phyloP scores from a whole-genome alignment of 192 early-diverging fungal species.

The Mortierella hygrophila region DNA sequence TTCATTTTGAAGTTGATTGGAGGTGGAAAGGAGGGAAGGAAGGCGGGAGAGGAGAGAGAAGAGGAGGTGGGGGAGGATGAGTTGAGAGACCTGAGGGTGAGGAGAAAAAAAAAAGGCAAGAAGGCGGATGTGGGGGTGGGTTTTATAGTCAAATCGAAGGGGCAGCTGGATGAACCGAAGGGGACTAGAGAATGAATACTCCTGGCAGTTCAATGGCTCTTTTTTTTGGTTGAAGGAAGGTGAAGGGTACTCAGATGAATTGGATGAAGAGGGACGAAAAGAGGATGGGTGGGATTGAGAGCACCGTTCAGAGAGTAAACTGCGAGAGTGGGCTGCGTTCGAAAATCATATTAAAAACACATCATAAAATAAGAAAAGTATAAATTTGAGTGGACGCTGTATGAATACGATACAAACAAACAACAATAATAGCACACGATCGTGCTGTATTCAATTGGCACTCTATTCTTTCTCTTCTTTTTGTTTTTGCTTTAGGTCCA shows the following conservation, averaged over 20 bases:
- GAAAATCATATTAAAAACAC: not conserved
- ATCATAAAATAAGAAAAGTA: not conserved
- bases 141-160: constrained; percentile 16
- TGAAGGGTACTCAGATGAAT: not conserved
- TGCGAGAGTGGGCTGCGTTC: not conserved
- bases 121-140: constrained; percentile 3
- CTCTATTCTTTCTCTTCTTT: not conserved
- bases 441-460: not conserved
- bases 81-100: constrained; percentile 28
- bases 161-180: not conserved
- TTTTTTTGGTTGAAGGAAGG: not conserved
- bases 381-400: not conserved
- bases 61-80: not conserved
- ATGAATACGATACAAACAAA: not conserved
- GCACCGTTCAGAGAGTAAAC: not conserved
- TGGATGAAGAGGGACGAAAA: not conserved
- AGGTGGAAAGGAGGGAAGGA: constrained; percentile 8
- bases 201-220: not conserved
- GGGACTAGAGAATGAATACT: not conserved
- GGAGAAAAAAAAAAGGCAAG: constrained; percentile 13
- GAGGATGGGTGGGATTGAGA: not conserved
- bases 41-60: constrained; percentile 6
- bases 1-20: constrained; percentile 14
- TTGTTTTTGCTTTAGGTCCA: not conserved
- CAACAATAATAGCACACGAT: no score